Base-by-base conservation (phyloP, 176 grass and related monocot species). In the Thalia dealbata region DNA sequence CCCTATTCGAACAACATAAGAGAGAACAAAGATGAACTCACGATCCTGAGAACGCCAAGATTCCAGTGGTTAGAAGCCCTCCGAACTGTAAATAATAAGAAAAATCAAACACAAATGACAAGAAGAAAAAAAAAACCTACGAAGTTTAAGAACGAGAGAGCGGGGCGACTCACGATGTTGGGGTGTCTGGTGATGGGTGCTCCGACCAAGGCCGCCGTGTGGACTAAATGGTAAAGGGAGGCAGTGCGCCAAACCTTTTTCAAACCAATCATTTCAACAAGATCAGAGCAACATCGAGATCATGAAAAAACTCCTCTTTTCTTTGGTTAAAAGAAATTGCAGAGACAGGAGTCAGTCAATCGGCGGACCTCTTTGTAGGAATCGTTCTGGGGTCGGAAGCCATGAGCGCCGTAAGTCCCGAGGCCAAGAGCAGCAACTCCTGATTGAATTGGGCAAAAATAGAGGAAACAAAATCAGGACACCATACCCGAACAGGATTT, bases 21-120 rank as follows among this genome's bases (percentile, higher is more conserved):
- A n/a, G n/a, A n/a, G n/a, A n/a, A n/a, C n/a, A 25, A 61, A 23
- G 58, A 61, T 61, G 58, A 70, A 75, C 90, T 79, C 84, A 97
- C 95, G 95, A 92, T 85, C 95, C 95, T 64, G 90, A 97, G 73
- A 97, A 97, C 24, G 89, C 52, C 67, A 97, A 69, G 24, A 97
- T 92, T 38, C 95, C 87, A 67, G 85, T 77, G 3, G 87, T 91
- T 23, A 97, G 83, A 69, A 97, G 85, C 8, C 95, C 90, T 77
- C 90, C 95, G 41, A 97, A 97, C 95, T 91, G 95, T 73, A 88
- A 11, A 50, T 30, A 46, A 16, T 10, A 72, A 67, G 28, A 78
- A 83, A 35, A 13, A 22, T 55, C 22, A 66, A 46, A 1, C 15
- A 51, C 11, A 60, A 14, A n/a, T 13, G 24, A 63, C 44, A 38